Evolutionary conservation across 768 basidiomycete genomes (phyloP), one percentile per base, ranked within the genome.

Genomic region (Hemileccinum impolitum): DNA sequence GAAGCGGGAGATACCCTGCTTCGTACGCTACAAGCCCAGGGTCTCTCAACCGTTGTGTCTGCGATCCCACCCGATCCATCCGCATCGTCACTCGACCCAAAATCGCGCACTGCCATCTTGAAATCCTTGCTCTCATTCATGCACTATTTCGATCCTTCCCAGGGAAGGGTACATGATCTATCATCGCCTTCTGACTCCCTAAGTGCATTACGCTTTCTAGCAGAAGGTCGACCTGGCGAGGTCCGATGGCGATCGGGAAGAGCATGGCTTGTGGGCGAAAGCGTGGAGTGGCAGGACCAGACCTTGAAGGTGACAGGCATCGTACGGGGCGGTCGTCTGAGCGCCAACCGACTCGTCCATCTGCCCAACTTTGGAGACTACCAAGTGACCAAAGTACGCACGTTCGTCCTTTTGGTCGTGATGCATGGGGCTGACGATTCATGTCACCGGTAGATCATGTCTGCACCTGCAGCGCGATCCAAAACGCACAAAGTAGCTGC

Each of bases 51-150:
- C 23, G 83, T 90, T 36, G 77, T 93, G 42, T 80, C 91, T 21
- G 82, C 87, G 19, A 77, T 92, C 38, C 74, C 84, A 15, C 76
- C 84, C 6, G 72, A 79, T 47, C 52, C 70, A 12, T 59, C 72
- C 3, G 66, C 76, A 39, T 55, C 71, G 6, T 55, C 72, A 2
- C 65, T 81, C 36, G 86, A 85, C 48, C 56, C 70, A 6, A 92
- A 92, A 69, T 70, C 80, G 28, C 81, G 81, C 26, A 60, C 80
- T 2, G 80, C 80, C 15, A 78, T 93, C 40, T 70, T 91, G 47
- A 94, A 91, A 70, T 96, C 93, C 1, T 75, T 97, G 5, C 77
- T 95, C 9, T 96, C 94, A 10, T 99, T 97, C 74, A 84, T 94
- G 49, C 85, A 86, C 55, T 97, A 97, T 70, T 99, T 98, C 67